These are phyloP conservation scores for Gaertneriomyces semiglobifer DNA, from an alignment of 192 early-diverging fungal genomes.

Conservation along the genomic window DNA sequence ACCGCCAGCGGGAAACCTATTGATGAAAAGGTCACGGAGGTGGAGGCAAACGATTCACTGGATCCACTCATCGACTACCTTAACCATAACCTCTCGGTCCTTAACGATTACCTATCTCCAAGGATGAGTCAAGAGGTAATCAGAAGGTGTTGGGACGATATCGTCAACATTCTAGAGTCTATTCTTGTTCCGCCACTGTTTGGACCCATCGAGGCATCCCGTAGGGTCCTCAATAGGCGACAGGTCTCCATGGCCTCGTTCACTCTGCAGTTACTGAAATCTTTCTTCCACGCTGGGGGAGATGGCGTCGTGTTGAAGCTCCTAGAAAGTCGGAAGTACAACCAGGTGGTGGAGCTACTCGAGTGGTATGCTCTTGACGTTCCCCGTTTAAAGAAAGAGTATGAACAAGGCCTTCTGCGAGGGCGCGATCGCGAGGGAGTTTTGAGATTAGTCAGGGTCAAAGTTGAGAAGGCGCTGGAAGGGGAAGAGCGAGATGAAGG, in stretches of 20 bases:
- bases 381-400: constrained; percentile 42
- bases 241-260: constrained; percentile 43
- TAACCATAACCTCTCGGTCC: constrained; percentile 53
- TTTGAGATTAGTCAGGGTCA: constrained; percentile 42
- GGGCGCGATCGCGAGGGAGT: constrained; percentile 41
- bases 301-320: constrained; percentile 38
- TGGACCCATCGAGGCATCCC: constrained; percentile 47
- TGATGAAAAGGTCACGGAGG: constrained; percentile 25
- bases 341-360: constrained; percentile 24
- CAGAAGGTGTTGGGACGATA: constrained; percentile 54
- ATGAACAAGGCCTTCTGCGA: constrained; percentile 39
- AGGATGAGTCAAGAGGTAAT: constrained; percentile 58
- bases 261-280: constrained; percentile 35
- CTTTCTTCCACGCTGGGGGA: constrained; percentile 56
- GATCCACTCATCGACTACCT: constrained; percentile 52
- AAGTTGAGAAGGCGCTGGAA: constrained; percentile 38
- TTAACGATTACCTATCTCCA: constrained; percentile 41
- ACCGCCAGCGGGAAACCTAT: constrained; percentile 40
- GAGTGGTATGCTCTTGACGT: constrained; percentile 37
- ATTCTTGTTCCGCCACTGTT: constrained; percentile 49
- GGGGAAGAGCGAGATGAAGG: constrained; percentile 32
- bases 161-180: constrained; percentile 36
- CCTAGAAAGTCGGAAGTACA: constrained; percentile 46
- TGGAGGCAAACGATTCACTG: constrained; percentile 44
- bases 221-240: constrained; percentile 45